Conservation (phyloP, 345 rosid genomes). For the Linum trigynum region DNA sequence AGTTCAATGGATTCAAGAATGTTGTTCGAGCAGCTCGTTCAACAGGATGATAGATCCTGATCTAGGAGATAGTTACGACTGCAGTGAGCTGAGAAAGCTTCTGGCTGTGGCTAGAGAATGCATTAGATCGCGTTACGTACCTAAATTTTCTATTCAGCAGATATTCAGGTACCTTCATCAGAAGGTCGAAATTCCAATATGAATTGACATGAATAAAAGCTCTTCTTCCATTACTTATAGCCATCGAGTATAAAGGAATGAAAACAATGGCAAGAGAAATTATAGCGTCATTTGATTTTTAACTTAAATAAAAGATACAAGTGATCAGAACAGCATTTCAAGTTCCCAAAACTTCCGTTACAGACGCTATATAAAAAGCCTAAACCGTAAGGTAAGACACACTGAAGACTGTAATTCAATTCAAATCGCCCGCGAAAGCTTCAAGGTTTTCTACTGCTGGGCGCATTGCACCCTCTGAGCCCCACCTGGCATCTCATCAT, state of each 20-base stretch:
- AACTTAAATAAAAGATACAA: not conserved
- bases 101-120: constrained; percentile 69
- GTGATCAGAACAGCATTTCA: not conserved
- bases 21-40: constrained; percentile 49
- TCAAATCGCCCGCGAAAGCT: not conserved
- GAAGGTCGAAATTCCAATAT: constrained; percentile 21
- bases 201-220: not conserved
- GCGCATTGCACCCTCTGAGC: constrained; percentile 68
- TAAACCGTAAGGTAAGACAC: not conserved
- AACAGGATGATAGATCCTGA: constrained; percentile 88
- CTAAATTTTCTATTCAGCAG: constrained; percentile 45
- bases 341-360: not conserved
- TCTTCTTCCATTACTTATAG: no score
- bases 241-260: no score
- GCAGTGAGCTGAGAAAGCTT: constrained; percentile 58
- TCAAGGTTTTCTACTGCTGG: constrained; percentile 32
- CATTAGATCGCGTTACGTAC: constrained; percentile 48
- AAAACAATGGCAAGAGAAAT: no score
- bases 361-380: not conserved
- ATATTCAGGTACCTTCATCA: constrained; percentile 64
- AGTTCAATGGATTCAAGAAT: constrained; percentile 77
- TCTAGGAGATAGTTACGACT: constrained; percentile 52
- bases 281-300: not conserved
- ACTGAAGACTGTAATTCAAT: not conserved
- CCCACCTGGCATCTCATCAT: constrained; percentile 39